Evolutionary conservation across 2,329 filamentous ascomycete species (phyloP), one percentile per base, ranked within the genome.

Genomic region (Stagonosporopsis rhizophila): DNA sequence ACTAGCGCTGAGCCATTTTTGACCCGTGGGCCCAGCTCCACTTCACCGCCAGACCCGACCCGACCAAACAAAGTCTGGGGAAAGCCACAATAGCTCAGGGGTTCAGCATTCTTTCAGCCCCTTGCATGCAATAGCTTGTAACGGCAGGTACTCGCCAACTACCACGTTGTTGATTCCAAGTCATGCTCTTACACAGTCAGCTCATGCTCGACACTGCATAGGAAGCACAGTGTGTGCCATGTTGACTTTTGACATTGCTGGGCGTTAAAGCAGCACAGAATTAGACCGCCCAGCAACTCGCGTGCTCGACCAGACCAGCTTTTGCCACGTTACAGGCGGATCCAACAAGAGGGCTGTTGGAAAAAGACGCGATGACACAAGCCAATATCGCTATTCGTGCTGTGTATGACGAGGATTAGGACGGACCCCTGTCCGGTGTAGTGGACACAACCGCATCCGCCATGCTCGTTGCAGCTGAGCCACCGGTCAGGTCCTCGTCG

Each of bases 1-100:
- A 37, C 47, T 68, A 67, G 66, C 60, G 51, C 45, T 70, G 69
- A 63, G 72, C 70, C 68, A 74, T 73, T 73, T 71, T 66, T 58
- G 54, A 52, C 44, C 54, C 49, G 38, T 52, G 42, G 50, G 50
- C 59, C 59, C 50, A 48, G 50, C 59, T 69, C 67, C 67, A 67
- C 70, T 58, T 65, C 70, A 72, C 70, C 68, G 68, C 70, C 61
- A 68, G 56, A 72, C 60, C 65, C 53, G 51, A 58, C 45, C 49
- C 54, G 54, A 56, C 60, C 61, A 64, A 65, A 61, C 52, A 67
- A 61, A 68, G 59, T 71, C 69, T 65, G 65, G 64, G 69, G 69
- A 67, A 65, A 67, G 62, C 52, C 62, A 60, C 56, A 44, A 61
- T 56, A 49, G 53, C 56, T 71, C 69, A 70, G 68, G 66, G 67